Evolutionary conservation across 495 filamentous ascomycete species (phyloP).

Genomic region (Penicillium pulvis): DNA sequence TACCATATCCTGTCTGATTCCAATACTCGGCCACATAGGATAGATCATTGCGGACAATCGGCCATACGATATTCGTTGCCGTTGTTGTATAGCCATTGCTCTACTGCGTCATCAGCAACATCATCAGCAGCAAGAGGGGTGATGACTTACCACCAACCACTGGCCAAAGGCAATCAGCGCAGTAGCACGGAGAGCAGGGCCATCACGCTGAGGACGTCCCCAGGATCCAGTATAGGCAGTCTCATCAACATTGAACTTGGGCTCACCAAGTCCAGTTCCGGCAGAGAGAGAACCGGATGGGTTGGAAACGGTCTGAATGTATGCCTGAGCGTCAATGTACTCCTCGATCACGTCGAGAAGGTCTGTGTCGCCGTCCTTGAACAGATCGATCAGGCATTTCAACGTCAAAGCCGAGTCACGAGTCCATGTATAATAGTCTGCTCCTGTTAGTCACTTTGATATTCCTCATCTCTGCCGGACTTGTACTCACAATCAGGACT

Average conservation of each 20-base stretch:
- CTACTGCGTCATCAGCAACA: slow-evolving; percentile 5
- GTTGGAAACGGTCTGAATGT: slow-evolving; percentile 57
- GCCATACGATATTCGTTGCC: slow-evolving; percentile 46
- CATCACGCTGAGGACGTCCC: slow-evolving; percentile 66
- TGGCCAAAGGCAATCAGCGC: slow-evolving; percentile 42
- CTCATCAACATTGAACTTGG: slow-evolving; percentile 61
- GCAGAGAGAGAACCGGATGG: slow-evolving; percentile 47
- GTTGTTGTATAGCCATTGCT: slow-evolving; percentile 34
- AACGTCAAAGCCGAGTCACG: slow-evolving; percentile 67
- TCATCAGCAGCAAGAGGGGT: no score
- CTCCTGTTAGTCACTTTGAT: neutral
- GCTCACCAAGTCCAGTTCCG: slow-evolving; percentile 57
- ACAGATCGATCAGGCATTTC: slow-evolving; percentile 61
- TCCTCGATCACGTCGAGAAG: slow-evolving; percentile 57
- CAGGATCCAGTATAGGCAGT: slow-evolving; percentile 56
- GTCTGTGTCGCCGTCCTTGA: slow-evolving; percentile 54
- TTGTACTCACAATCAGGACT: slow-evolving; percentile 60
- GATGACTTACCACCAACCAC: slow-evolving; percentile 31
- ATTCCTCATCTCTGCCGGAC: neutral
- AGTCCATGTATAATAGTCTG: slow-evolving; percentile 67
- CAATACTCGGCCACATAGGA: slow-evolving; percentile 75
- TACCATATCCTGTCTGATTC: slow-evolving; percentile 51
- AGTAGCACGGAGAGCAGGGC: slow-evolving; percentile 50
- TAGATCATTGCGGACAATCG: slow-evolving; percentile 59
- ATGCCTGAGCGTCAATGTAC: slow-evolving; percentile 60